Evolutionary conservation across 768 basidiomycete species (phyloP).

Genomic region (Mrakia hoshinonis): DNA sequence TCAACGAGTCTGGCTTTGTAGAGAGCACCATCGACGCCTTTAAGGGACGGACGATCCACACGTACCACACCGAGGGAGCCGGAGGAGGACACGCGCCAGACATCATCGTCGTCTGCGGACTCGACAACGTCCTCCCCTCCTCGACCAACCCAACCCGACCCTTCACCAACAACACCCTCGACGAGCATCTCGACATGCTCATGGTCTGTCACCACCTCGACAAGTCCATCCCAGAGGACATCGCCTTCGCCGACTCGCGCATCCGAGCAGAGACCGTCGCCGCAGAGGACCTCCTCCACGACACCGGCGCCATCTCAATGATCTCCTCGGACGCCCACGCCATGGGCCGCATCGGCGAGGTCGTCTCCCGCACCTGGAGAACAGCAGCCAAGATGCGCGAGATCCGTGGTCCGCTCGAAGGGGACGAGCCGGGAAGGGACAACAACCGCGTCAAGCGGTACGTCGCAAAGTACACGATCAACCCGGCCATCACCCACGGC

Average conservation of each 20-base stretch:
- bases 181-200: slow-evolving; percentile 97
- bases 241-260: slow-evolving; percentile 91
- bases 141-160: slow-evolving; percentile 97
- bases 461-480: slow-evolving; percentile 85
- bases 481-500: slow-evolving; percentile 95
- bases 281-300: slow-evolving; percentile 91
- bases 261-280: slow-evolving; percentile 91
- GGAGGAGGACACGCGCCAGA: slow-evolving; percentile 87
- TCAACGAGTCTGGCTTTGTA: slow-evolving; percentile 75
- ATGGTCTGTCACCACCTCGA: slow-evolving; percentile 99
- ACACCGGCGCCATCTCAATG: slow-evolving; percentile 85
- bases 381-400: slow-evolving; percentile 92
- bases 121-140: slow-evolving; percentile 80
- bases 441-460: slow-evolving; percentile 80
- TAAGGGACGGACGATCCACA: slow-evolving; percentile 83
- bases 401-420: slow-evolving; percentile 67
- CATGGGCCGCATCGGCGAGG: slow-evolving; percentile 93
- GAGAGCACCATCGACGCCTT: slow-evolving; percentile 77
- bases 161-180: slow-evolving; percentile 79
- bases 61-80: slow-evolving; percentile 89
- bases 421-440: slow-evolving; percentile 62
- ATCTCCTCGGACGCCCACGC: slow-evolving; percentile 95
- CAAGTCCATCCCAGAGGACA: slow-evolving; percentile 73
- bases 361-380: slow-evolving; percentile 84
- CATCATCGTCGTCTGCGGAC: slow-evolving; percentile 92